phyloP scores from a whole-genome alignment of 2,329 filamentous ascomycete genomes.

The Trichoderma lentiforme region DNA sequence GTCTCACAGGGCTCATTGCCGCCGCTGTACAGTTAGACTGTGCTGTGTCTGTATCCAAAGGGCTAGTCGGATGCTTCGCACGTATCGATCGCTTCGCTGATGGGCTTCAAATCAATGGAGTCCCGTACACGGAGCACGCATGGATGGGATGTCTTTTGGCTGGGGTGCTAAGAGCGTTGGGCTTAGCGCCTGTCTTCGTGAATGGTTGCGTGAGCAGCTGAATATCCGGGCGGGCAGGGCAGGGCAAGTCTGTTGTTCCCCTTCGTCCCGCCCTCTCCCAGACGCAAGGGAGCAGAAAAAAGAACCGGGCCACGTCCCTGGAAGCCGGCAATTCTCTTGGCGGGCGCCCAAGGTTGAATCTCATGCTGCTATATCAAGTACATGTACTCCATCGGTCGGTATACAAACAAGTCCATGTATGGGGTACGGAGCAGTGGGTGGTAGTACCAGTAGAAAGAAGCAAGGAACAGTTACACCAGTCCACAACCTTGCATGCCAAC shows the following conservation, averaged over 20 bases:
- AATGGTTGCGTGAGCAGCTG: slow-evolving; percentile 4
- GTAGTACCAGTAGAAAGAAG: not conserved
- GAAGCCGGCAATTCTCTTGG: not conserved
- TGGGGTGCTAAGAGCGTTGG: not conserved
- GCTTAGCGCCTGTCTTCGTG: not conserved
- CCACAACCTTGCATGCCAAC: not conserved
- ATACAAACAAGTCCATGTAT: not conserved
- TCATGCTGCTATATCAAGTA: not conserved
- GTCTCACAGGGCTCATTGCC: not conserved
- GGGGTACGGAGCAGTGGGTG: not conserved
- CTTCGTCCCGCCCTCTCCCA: not conserved
- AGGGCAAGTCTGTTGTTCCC: not conserved
- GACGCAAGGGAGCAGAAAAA: not conserved
- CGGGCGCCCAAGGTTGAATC: not conserved
- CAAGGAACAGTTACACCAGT: not conserved
- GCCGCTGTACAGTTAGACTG: not conserved
- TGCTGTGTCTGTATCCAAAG: not conserved
- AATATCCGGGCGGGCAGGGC: not conserved
- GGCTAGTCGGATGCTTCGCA: not conserved
- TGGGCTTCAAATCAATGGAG: not conserved
- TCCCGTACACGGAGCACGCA: not conserved
- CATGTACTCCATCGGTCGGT: not conserved
- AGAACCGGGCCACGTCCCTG: not conserved
- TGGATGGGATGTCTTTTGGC: not conserved
- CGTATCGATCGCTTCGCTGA: not conserved